A percentile compares a stretch with the other conserved stretches of the same genome.
phyloP scores from a whole-genome alignment of 2,329 filamentous ascomycete genomes.

The Stromatinia cepivora region DNA sequence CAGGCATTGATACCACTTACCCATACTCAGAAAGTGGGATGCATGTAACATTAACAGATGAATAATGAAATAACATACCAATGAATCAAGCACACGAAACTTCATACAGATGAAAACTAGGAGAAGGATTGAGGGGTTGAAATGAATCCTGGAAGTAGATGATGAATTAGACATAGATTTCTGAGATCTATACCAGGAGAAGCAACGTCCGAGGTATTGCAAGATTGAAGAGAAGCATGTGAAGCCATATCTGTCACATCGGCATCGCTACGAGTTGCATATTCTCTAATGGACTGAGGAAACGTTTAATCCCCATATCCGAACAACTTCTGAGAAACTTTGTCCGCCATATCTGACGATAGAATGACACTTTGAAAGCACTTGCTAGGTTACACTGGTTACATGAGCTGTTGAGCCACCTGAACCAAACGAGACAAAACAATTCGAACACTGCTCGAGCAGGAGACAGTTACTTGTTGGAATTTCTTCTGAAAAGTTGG shows the following conservation, averaged over 20 bases:
- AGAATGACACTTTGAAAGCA: neutral
- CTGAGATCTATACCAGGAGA: neutral
- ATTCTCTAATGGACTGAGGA: neutral
- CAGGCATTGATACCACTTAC: neutral
- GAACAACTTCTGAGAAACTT: no score
- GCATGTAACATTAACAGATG: neutral
- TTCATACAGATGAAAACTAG: no score
- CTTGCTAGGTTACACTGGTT: neutral
- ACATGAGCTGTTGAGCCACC: neutral
- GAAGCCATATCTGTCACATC: neutral
- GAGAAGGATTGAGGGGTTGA: neutral
- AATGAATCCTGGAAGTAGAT: no score
- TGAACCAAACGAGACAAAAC: neutral
- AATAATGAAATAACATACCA: neutral
- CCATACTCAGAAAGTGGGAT: neutral
- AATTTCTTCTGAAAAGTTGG: no score
- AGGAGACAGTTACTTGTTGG: neutral
- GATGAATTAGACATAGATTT: neutral
- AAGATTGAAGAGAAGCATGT: neutral
- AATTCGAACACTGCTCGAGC: neutral
- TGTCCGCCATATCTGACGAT: neutral
- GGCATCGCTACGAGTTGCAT: neutral
- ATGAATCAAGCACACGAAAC: neutral
- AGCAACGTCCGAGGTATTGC: neutral
- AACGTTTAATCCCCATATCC: neutral